These are phyloP conservation scores for Russula abietina DNA, from an alignment of 768 basidiomycete genomes.

Conservation along the genomic window DNA sequence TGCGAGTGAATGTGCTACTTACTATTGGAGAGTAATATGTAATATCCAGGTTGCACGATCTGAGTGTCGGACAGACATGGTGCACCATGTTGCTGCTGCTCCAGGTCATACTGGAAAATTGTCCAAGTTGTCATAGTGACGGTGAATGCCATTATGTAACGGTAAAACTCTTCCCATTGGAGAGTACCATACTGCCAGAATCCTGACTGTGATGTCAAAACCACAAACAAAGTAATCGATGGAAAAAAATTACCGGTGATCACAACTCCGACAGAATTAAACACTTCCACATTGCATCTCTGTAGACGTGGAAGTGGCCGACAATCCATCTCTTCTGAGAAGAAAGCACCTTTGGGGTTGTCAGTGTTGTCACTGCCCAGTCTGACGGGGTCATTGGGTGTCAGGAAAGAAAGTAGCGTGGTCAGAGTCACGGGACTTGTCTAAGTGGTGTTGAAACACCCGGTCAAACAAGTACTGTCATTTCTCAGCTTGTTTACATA, in stretches of 20 bases:
- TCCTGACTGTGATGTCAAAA: neutral
- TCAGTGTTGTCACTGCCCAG: no score
- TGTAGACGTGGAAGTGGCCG: no score
- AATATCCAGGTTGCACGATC: neutral
- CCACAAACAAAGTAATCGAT: no score
- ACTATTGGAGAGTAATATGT: neutral
- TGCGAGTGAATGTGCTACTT: neutral
- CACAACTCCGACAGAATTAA: neutral
- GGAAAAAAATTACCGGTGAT: conserved; percentile 6
- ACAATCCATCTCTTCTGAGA: no score
- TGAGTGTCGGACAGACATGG: neutral
- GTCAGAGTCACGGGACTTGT: no score
- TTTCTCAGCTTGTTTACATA: no score
- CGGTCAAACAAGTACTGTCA: no score
- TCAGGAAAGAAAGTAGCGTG: no score
- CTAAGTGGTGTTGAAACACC: no score
- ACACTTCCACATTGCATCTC: conserved; percentile 3
- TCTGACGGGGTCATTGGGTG: no score
- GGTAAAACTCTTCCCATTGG: conserved; percentile 4
- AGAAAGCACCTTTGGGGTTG: no score
- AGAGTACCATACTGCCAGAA: conserved; percentile 9
- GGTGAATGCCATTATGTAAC: neutral
- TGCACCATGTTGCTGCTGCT: neutral
- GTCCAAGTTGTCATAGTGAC: neutral
- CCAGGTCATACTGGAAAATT: neutral